Conservation (phyloP, 495 filamentous ascomycete species). For the Poronia punctata region DNA sequence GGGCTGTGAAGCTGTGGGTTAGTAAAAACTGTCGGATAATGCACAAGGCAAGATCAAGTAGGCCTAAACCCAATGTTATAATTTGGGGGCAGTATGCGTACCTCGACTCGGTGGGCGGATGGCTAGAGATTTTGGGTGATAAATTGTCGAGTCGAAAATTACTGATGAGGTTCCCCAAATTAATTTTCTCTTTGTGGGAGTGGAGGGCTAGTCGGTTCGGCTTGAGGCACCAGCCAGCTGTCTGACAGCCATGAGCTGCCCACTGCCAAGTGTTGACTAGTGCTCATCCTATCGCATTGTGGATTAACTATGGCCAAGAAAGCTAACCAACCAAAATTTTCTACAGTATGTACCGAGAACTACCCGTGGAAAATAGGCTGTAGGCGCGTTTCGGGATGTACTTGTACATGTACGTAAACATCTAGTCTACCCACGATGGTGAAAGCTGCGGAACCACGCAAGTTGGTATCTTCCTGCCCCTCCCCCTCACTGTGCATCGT, state of each 20-base stretch:
- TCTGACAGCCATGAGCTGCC: neutral
- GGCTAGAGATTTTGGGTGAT: conserved; percentile 19
- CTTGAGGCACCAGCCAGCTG: conserved; percentile 7
- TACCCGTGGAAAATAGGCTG: no score
- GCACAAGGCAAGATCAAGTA: neutral
- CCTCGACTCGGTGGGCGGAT: conserved; percentile 25
- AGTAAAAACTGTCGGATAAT: conserved; percentile 4
- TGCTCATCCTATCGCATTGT: no score
- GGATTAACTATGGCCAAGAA: no score
- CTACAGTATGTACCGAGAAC: no score
- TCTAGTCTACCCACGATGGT: no score
- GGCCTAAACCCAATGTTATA: conserved; percentile 1
- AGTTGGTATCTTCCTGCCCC: no score
- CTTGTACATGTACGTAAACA: no score
- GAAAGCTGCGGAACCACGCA: no score
- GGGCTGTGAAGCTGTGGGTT: conserved; percentile 12
- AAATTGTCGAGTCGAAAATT: conserved; percentile 18
- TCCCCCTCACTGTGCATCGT: no score
- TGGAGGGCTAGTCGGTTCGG: conserved; percentile 25
- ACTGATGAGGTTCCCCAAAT: conserved; percentile 15
- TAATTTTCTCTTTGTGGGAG: conserved; percentile 28
- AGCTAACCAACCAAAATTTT: no score
- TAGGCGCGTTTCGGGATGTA: no score
- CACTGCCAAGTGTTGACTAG: no score
- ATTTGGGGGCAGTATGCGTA: conserved; percentile 14